phyloP scores from a whole-genome alignment of 345 rosid genomes.

The Corchorus capsularis region DNA sequence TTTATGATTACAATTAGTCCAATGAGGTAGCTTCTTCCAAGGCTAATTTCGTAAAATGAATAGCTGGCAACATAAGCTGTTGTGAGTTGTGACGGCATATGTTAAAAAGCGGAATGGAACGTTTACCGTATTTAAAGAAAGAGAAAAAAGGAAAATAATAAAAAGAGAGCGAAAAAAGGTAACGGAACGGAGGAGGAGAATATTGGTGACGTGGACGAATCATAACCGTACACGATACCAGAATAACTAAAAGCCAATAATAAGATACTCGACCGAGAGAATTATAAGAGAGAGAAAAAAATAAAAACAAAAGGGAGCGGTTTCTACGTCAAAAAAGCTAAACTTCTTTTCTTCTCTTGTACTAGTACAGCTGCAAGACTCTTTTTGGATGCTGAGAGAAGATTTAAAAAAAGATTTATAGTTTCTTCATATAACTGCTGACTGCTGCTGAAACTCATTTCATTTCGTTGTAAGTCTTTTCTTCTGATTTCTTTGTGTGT shows the following conservation, averaged over 20 bases:
- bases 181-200: conserved; percentile 15
- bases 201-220: neutral
- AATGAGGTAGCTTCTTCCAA: neutral
- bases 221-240: neutral
- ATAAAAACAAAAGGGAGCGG: conserved; percentile 22
- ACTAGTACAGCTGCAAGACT: conserved; percentile 21
- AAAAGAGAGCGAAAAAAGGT: neutral
- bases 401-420: too few relatives aligned
- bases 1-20: neutral
- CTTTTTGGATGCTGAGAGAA: conserved; percentile 23
- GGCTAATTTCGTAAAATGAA: conserved; percentile 12
- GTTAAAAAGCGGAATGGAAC: conserved; percentile 17
- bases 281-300: neutral
- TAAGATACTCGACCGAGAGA: conserved; percentile 13
- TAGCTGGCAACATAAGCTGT: neutral
- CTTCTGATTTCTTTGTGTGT: neutral
- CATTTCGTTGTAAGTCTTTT: neutral
- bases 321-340: conserved; percentile 43
- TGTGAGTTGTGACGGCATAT: conserved; percentile 20
- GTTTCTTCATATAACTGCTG: neutral
- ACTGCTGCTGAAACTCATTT: neutral
- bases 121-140: conserved; percentile 2
- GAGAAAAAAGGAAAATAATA: too few relatives aligned
- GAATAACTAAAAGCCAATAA: neutral
- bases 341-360: conserved; percentile 29